Base-by-base conservation (phyloP, 2,329 filamentous ascomycete species). In the Botryotinia globosa region DNA sequence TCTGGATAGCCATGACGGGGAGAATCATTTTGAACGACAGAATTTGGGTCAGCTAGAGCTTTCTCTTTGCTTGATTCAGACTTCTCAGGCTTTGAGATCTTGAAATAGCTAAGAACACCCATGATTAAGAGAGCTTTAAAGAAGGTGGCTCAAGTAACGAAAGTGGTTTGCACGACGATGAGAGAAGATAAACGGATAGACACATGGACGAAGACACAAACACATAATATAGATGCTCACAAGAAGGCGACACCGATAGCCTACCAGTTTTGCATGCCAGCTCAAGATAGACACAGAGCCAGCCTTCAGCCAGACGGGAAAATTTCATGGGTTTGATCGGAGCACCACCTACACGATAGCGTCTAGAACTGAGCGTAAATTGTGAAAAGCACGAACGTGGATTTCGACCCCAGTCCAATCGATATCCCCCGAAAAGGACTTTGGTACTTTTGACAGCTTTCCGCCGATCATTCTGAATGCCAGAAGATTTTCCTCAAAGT, bases 71-170 rank as follows among this genome's bases (percentile, higher is more conserved):
- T 56, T 51, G 61, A 71, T 25, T 67, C 48, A 32, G 69, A 54
- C 69, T 61, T 54, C 37, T 67, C 70, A 20, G 62, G 14, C 51
- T 72, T 72, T 25, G 70, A 72, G 20, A 72, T 67, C 62, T 72
- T 72, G 61, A 72, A 72, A 44, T 72, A 72, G 48, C 39, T 72
- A 32, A 72, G 62, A n/a, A 67, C 37, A 51, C 70, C 70, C 70
- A 72, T 72, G 39, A 29, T 72, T 29, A 39, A 67, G 10, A 45
- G 48, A 67, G 37, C 29, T 32, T 71, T 22, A 58, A 67, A 63
- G 42, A 72, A 72, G 39, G n/a, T 58, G 39, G 32, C 70, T 67
- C 62, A 61, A 59, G 62, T 59, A 72, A 72, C 48, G 70, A 72
- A 59, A 67, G 70, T 59, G 42, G 39, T 56, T 65, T 71, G 59